Evolutionary conservation across 176 grass and related monocot genomes (phyloP), one percentile per base, ranked within the genome.

Genomic region (Secale cereale): DNA sequence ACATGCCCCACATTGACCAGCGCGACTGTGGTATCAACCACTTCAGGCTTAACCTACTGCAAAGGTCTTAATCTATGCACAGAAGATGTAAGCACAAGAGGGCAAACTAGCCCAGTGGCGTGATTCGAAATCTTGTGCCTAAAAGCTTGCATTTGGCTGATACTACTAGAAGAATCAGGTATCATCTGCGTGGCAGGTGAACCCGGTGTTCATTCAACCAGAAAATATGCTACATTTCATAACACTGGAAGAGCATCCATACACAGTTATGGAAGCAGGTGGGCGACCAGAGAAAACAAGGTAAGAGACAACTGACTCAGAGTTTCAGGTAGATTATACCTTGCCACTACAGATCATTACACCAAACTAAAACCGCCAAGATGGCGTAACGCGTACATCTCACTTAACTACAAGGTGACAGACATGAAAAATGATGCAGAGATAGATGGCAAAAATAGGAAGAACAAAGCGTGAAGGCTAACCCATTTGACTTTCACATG

Each of bases 71-170:
- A 65, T 81, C 74, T 65, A 69, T 82, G 31, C 20, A 80, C 70
- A 61, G 22, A 84, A 66, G 10, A 61, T 77, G 25, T 41, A 25
- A 78, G 23, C 77, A 78, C 17, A 87, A 84, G 50, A 75, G 28
- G 26, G 59, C 75, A 80, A 74, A 60, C 39, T 27, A 76, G 70
- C 20, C 6, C 17, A 1, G 64, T 87, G 14, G 20, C 81, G 43
- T n/a, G 50, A 62, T 52, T 28, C 81, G 9, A 19, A 50, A 74
- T 9, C 50, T 78, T 46, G 48, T 70, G 31, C 78, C 30, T 63
- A 74, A 62, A 82, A 79, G 50, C 87, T 83, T 90, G 85, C 85
- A 88, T 56, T 93, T 93, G 88, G 91, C 83, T 79, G 67, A 71
- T 64, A 75, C 28, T 30, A 12, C 67, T 14, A 66, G 43, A 28